Base-by-base conservation (phyloP, 768 basidiomycete species). In the Sarcomyxa edulis region DNA sequence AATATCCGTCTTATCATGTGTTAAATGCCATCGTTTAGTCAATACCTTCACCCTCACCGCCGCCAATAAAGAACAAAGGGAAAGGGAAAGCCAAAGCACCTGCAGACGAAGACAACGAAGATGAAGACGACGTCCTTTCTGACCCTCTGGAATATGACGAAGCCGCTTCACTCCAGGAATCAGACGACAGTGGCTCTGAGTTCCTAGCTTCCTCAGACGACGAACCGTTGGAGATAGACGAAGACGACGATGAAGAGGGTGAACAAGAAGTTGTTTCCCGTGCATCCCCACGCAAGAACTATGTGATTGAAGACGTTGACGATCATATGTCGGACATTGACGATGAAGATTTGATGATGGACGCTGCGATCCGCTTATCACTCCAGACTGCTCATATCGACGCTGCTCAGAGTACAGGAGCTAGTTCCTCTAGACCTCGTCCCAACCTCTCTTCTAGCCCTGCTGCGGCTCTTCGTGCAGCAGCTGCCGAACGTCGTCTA, bases 151-250 rank as follows among this genome's bases (percentile, higher is more conserved):
- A 69, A 26, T 67, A 62, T 42, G 59, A 63, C 32, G 69, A 69
- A 29, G 47, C 56, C 15, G 55, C 53, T 11, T 52, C 52, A 11
- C 32, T 69, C 19, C 61, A 66, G 8, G 80, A 82, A 41, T 77
- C 72, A 12, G 71, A 71, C 21, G 71, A 65, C 38, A 76, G 71
- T 52, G 78, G 68, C 19, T 84, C 84, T 27, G 81, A 82, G 40
- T 84, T 81, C 46, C 62, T 72, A 28, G 62, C 43, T 3, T 68
- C 69, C 18, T 53, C 54, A 10, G 43, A 47, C 19, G 43, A 44
- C 32, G 37, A 32, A 2, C 44, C 48, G 2, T 36, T 40, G 16
- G 53, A 47, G 34, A 52, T 50, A 22, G 52, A 56, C 32, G 53
- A 34, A 15, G 46, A 48, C 23, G 48, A 48, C 9, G 43, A 47